These are phyloP conservation scores for Candida schatavii DNA, from an alignment of 805 yeast genomes.

Conservation along the genomic window DNA sequence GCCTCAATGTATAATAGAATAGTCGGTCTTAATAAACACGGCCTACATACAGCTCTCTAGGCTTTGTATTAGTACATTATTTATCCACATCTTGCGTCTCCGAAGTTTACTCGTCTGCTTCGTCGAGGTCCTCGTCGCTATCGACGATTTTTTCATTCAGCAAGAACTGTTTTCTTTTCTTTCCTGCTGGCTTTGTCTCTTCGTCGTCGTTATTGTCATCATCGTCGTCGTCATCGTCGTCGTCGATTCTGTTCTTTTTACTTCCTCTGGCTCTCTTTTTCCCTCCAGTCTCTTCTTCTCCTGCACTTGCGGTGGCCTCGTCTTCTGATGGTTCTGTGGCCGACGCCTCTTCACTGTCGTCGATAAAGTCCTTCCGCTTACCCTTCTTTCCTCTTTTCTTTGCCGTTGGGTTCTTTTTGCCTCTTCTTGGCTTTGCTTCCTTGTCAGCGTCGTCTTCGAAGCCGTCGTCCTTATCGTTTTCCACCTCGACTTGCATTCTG, in stretches of 20 bases:
- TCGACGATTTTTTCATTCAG: slow-evolving; percentile 40
- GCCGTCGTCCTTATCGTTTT: slow-evolving; percentile 33
- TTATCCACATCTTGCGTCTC: no score
- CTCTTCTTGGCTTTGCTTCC: slow-evolving; percentile 19
- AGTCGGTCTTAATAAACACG: no score
- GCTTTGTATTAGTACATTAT: no score
- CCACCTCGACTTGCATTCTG: slow-evolving; percentile 32
- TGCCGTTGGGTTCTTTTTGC: slow-evolving; percentile 22
- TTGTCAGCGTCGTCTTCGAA: slow-evolving; percentile 11
- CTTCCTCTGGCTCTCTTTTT: slow-evolving; percentile 8
- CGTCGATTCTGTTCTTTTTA: slow-evolving; percentile 26
- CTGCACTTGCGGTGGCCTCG: slow-evolving; percentile 7
- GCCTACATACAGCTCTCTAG: no score
- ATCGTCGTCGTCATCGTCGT: slow-evolving; percentile 38
- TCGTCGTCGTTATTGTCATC: slow-evolving; percentile 18
- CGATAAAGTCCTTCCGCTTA: slow-evolving; percentile 30
- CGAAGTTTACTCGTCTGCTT: no score
- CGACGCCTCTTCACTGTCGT: slow-evolving; percentile 33
- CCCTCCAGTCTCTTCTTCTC: slow-evolving; percentile 5
- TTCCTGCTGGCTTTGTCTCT: slow-evolving; percentile 10
- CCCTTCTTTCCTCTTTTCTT: slow-evolving; percentile 20
- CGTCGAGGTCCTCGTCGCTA: slow-evolving; percentile 46
- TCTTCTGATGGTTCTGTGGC: slow-evolving; percentile 15
- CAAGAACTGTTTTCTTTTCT: slow-evolving; percentile 27
- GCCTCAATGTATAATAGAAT: no score